Evolutionary conservation across 176 grass and related monocot species (phyloP).

Genomic region (Eragrostis curvula): DNA sequence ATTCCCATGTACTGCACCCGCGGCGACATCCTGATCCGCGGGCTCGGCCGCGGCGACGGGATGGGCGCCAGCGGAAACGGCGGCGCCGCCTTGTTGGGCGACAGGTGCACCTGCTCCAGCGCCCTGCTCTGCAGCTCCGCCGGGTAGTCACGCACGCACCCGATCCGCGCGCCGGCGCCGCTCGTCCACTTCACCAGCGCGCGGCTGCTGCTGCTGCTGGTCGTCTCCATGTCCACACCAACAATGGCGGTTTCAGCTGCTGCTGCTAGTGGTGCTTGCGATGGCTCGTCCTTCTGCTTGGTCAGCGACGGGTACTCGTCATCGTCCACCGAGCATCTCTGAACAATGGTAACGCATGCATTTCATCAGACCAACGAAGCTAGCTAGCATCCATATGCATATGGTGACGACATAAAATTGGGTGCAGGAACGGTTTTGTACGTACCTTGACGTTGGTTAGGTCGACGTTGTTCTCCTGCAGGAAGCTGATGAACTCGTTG

Average conservation of each 20-base stretch:
- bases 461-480: constrained; percentile 67
- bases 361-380: too few relatives aligned
- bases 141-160: constrained; percentile 69
- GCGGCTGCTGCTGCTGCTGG: constrained; percentile 12
- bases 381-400: too few relatives aligned
- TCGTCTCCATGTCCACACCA: background rate
- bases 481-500: constrained; percentile 69
- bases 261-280: background rate
- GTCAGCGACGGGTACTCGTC: constrained; percentile 42
- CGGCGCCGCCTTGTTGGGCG: constrained; percentile 34
- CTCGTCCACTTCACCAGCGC: constrained; percentile 50
- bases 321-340: constrained; percentile 74
- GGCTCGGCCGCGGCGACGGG: constrained; percentile 65
- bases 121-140: constrained; percentile 61
- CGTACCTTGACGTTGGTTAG: constrained; percentile 77
- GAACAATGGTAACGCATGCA: too few relatives aligned
- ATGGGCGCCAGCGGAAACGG: constrained; percentile 47
- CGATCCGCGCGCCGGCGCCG: constrained; percentile 62
- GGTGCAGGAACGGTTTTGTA: too few relatives aligned
- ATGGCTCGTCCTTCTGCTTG: background rate
- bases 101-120: constrained; percentile 69
- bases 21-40: constrained; percentile 58
- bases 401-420: too few relatives aligned
- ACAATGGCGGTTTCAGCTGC: background rate
- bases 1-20: constrained; percentile 55